phyloP scores from a whole-genome alignment of 768 basidiomycete species.

The Coprinopsis cinerea region DNA sequence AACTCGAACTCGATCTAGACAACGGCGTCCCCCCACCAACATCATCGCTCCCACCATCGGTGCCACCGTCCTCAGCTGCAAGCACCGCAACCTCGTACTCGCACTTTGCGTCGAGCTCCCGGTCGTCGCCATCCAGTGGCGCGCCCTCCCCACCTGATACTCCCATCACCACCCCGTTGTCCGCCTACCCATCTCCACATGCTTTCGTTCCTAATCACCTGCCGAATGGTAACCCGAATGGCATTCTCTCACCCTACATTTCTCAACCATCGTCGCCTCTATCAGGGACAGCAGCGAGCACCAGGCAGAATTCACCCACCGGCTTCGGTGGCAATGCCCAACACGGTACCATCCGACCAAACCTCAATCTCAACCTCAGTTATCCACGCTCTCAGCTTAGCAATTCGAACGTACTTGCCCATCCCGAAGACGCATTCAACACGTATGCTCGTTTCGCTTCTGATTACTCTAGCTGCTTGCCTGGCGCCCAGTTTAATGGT shows the following conservation, averaged over 20 bases:
- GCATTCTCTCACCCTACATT: conserved; percentile 26
- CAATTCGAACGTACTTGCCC: conserved; percentile 16
- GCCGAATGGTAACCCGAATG: conserved; percentile 15
- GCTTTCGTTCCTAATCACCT: conserved; percentile 22
- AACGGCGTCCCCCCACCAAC: conserved; percentile 23
- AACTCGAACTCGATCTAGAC: conserved; percentile 62
- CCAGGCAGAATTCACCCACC: conserved; percentile 27
- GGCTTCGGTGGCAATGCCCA: conserved; percentile 8
- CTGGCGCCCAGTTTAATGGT: conserved; percentile 45
- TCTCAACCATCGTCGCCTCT: conserved; percentile 45
- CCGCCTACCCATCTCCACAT: conserved; percentile 33
- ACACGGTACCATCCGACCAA: conserved; percentile 14
- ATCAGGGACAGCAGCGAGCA: conserved; percentile 33
- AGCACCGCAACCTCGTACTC: conserved; percentile 5
- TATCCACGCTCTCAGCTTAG: conserved; percentile 16
- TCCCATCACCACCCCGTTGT: conserved; percentile 44
- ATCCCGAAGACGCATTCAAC: conserved; percentile 58
- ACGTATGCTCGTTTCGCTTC: conserved; percentile 57
- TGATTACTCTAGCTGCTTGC: conserved; percentile 60
- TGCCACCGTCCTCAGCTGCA: conserved; percentile 17
- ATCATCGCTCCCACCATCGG: conserved; percentile 18
- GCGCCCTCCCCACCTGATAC: conserved; percentile 44
- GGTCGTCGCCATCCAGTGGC: conserved; percentile 37
- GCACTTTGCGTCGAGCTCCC: conserved; percentile 14
- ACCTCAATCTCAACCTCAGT: conserved; percentile 18